Conservation (phyloP, 1,284 basidiomycete species). For the Irpex sp. region DNA sequence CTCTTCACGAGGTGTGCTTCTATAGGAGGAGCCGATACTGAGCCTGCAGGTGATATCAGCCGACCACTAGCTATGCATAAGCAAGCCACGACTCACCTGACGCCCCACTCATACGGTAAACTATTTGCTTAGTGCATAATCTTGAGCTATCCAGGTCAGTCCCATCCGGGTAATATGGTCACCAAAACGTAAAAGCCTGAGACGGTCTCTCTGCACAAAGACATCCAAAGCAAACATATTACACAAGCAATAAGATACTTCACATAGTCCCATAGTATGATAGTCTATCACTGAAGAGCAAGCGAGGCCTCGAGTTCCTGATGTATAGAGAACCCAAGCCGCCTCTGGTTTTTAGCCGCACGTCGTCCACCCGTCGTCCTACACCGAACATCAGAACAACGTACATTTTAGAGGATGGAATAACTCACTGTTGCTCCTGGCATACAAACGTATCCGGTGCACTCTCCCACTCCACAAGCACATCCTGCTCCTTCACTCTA, state of each 20-base stretch:
- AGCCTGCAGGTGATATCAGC: too few relatives aligned
- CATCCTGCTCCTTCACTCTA: constrained; percentile 50
- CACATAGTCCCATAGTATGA: background rate
- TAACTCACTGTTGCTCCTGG: constrained; percentile 80
- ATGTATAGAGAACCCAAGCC: constrained; percentile 84
- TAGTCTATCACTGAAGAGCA: background rate
- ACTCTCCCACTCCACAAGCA: constrained; percentile 89
- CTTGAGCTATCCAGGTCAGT: too few relatives aligned
- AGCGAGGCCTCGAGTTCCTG: constrained; percentile 49
- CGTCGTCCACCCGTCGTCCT: constrained; percentile 88
- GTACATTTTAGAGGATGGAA: background rate
- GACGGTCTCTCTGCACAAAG: too few relatives aligned
- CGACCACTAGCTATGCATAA: too few relatives aligned
- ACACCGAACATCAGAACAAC: background rate
- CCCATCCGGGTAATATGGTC: too few relatives aligned
- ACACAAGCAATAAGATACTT: background rate
- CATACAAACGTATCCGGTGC: constrained; percentile 95
- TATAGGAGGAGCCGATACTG: too few relatives aligned
- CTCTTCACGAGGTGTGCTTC: too few relatives aligned
- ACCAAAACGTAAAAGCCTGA: too few relatives aligned
- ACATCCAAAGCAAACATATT: background rate
- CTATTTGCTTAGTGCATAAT: too few relatives aligned
- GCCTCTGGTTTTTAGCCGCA: constrained; percentile 85
- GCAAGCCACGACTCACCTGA: too few relatives aligned
- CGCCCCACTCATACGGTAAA: too few relatives aligned